Conservation (phyloP, 139 green algal species). For the Eudorina sp. region DNA sequence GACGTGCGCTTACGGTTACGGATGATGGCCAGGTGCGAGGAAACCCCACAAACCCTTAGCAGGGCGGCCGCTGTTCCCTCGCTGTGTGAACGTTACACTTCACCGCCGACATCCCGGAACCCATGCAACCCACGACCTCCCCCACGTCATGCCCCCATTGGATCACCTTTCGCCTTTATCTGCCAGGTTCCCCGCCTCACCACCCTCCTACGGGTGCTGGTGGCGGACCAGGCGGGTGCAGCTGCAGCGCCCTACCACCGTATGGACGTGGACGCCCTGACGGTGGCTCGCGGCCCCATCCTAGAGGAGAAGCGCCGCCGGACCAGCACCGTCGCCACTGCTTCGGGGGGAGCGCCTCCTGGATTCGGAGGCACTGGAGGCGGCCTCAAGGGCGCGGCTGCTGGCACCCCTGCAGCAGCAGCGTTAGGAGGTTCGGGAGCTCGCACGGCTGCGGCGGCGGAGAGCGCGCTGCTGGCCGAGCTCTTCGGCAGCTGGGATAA, state of each 20-base stretch:
- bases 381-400: background rate
- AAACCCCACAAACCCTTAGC: too few relatives aligned
- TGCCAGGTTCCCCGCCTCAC: conserved; percentile 67
- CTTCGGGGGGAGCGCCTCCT: background rate
- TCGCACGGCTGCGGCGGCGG: background rate
- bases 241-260: conserved; percentile 52
- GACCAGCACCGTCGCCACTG: conserved; percentile 2
- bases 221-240: conserved; percentile 16
- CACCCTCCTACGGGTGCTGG: conserved; percentile 69
- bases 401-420: background rate
- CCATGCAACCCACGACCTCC: too few relatives aligned
- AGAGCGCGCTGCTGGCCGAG: background rate
- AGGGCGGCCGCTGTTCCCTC: too few relatives aligned
- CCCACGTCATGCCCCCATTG: too few relatives aligned
- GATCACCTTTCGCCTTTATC: too few relatives aligned
- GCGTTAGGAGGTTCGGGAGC: background rate
- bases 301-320: conserved; percentile 41
- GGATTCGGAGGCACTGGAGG: background rate
- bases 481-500: conserved; percentile 14
- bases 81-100: too few relatives aligned
- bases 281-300: background rate
- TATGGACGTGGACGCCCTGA: conserved; percentile 39
- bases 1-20: conserved; percentile 19
- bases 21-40: conserved; percentile 44
- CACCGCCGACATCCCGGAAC: too few relatives aligned